Evolutionary conservation across 805 yeast species (phyloP).

Genomic region (Schizosaccharomyces octosporus): DNA sequence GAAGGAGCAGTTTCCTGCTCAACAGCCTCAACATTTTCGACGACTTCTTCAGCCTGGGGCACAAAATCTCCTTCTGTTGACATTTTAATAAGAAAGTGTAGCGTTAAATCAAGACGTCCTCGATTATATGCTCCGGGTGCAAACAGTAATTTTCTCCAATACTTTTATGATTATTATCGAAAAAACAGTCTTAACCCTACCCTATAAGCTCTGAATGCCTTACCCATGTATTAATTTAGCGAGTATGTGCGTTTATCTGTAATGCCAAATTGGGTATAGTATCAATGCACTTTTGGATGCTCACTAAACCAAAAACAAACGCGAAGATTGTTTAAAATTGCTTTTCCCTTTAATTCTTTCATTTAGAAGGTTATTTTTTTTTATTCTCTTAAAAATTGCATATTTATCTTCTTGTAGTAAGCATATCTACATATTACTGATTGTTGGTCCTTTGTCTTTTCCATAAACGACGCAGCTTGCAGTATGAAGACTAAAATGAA

Average conservation of each 20-base stretch:
- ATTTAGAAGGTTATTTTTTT: no score
- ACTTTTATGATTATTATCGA: not conserved
- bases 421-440: no score
- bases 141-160: not conserved
- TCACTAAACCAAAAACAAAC: no score
- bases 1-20: slow-evolving; percentile 60
- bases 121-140: not conserved
- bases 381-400: no score
- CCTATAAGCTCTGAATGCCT: not conserved
- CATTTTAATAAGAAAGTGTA: slow-evolving; percentile 14
- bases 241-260: not conserved
- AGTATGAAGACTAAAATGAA: not conserved
- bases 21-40: slow-evolving; percentile 64
- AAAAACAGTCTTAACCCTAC: not conserved
- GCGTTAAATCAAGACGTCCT: slow-evolving; percentile 1
- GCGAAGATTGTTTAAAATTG: no score
- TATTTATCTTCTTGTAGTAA: no score
- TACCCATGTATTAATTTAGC: not conserved
- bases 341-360: no score
- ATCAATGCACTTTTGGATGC: no score
- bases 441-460: no score
- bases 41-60: slow-evolving; percentile 66
- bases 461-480: slow-evolving; percentile 8
- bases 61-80: slow-evolving; percentile 36
- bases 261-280: no score